phyloP scores from a whole-genome alignment of 495 filamentous ascomycete species.

The Xylaria sp. region DNA sequence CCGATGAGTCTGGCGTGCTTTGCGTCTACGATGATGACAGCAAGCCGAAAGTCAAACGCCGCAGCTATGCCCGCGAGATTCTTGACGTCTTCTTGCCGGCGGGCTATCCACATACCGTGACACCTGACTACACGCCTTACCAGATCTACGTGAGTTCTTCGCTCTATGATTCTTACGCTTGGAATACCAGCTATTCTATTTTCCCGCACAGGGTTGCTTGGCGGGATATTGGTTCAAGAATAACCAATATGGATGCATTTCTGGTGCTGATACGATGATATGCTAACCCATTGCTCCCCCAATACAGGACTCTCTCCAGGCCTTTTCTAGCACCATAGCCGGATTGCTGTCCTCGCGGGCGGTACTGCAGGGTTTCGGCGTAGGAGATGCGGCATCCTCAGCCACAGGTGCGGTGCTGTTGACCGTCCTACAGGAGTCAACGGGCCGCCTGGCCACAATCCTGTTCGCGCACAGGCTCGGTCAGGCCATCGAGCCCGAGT shows the following conservation, averaged over 20 bases:
- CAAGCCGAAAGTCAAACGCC: slow-evolving; percentile 24
- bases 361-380: slow-evolving; percentile 90
- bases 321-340: slow-evolving; percentile 93
- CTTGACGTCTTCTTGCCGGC: slow-evolving; percentile 87
- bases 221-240: neutral
- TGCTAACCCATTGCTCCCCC: slow-evolving; percentile 27
- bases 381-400: slow-evolving; percentile 84
- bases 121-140: slow-evolving; percentile 83
- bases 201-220: slow-evolving; percentile 1
- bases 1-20: slow-evolving; percentile 28
- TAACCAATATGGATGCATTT: neutral
- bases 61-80: slow-evolving; percentile 43
- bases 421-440: slow-evolving; percentile 83
- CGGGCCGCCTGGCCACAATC: slow-evolving; percentile 87
- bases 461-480: slow-evolving; percentile 87
- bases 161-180: neutral
- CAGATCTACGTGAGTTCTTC: slow-evolving; percentile 51
- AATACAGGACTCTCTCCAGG: slow-evolving; percentile 81
- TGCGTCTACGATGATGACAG: slow-evolving; percentile 32
- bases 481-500: slow-evolving; percentile 89
- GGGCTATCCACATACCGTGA: slow-evolving; percentile 92
- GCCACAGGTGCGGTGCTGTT: slow-evolving; percentile 88
- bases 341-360: slow-evolving; percentile 87
- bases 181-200: neutral
- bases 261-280: neutral